Base-by-base conservation (phyloP, 2,329 filamentous ascomycete species). In the Aspergillus tubingensis region DNA sequence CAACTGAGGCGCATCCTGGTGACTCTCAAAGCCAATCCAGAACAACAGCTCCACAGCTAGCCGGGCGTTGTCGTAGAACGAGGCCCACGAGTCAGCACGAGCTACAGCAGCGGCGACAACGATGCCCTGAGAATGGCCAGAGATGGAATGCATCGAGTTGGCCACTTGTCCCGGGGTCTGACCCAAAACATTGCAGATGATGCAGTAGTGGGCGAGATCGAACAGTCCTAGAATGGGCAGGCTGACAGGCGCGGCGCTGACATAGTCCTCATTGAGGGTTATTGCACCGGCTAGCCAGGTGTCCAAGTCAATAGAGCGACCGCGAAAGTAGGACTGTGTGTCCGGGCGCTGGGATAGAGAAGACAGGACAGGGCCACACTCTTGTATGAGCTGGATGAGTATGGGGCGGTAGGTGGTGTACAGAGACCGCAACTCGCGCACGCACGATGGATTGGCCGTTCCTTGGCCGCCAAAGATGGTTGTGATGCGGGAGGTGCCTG, bases 71-170 rank as follows among this genome's bases (percentile, higher is more conserved):
- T 62, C 59, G 17, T 70, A 63, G 59, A 75, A 76, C 13, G 67
- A 66, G 11, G 71, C 67, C 76, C 76, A 78, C 2, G 66, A 65
- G 8, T 64, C 64, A 2, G 68, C 70, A 1, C 66, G 67, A 2
- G 76, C 68, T 2, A 77, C 65, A 10, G 68, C 68, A 8, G 74
- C 70, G 1, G 76, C 76, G 10, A 74, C 67, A 23, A 77, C 68
- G 15, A 78, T 67, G 23, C 76, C 76, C 51, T 79, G 76, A 2
- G 73, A 76, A 54, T 78, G 76, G 3, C 76, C 76, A 8, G 55
- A 48, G 15, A 54, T 43, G 8, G 58, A 54, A 2, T 44, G 21
- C 3, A 62, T 36, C 1, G 36, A n/a, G 1, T 39, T 43, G 3
- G 48, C 39, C 7, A 60, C 27, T 30, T 60, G 48, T 1, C 36